Evolutionary conservation across 345 rosid genomes (phyloP).

Genomic region (Camelina laxa): DNA sequence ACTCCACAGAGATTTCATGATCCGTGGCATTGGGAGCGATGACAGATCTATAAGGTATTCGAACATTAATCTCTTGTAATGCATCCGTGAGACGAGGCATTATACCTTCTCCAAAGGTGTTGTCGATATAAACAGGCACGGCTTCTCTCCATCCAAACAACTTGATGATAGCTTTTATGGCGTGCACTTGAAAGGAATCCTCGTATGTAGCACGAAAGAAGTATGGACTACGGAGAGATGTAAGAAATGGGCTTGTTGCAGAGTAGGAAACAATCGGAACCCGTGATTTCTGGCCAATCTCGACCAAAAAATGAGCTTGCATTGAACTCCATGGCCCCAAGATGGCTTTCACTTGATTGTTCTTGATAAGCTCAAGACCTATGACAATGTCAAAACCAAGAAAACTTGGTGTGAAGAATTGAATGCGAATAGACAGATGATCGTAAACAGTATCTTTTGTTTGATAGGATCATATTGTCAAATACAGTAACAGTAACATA

Average conservation of each 20-base stretch:
- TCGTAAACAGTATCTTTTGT: too few relatives aligned
- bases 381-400: conserved; percentile 2
- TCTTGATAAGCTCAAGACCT: conserved; percentile 57
- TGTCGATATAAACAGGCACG: conserved; percentile 48
- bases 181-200: conserved; percentile 52
- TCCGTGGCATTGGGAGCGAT: conserved; percentile 53
- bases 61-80: conserved; percentile 43
- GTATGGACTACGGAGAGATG: conserved; percentile 17
- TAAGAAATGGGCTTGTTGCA: too few relatives aligned
- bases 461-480: too few relatives aligned
- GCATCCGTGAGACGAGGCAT: conserved; percentile 53
- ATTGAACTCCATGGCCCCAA: conserved; percentile 49
- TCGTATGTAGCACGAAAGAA: conserved; percentile 50
- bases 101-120: conserved; percentile 50
- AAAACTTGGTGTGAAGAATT: neutral
- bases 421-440: too few relatives aligned
- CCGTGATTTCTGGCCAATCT: conserved; percentile 52
- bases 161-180: conserved; percentile 46
- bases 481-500: too few relatives aligned
- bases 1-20: conserved; percentile 50
- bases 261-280: conserved; percentile 44
- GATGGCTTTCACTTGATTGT: conserved; percentile 56
- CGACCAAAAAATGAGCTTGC: conserved; percentile 48
- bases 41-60: conserved; percentile 53
- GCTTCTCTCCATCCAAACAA: conserved; percentile 63